phyloP scores from a whole-genome alignment of 1,284 basidiomycete species.

The Sporisorium graminicola region DNA sequence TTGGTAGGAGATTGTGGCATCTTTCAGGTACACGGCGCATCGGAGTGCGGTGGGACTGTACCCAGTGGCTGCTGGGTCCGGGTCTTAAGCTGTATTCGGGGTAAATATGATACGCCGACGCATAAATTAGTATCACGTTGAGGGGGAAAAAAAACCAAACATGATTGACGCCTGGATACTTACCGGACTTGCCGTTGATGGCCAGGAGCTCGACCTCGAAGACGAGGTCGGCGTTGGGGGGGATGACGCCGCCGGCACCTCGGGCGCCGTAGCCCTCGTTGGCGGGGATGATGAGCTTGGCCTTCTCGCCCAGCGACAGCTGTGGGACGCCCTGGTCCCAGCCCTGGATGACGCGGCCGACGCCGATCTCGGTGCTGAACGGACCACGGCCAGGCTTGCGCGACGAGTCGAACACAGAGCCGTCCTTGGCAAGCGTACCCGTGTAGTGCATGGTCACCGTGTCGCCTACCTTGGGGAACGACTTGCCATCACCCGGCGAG shows the following conservation, averaged over 20 bases:
- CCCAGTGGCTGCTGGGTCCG: too few relatives aligned
- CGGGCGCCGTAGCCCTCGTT: constrained; percentile 70
- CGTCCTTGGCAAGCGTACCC: constrained; percentile 61
- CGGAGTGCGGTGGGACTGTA: too few relatives aligned
- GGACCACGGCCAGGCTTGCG: constrained; percentile 67
- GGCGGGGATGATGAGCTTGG: constrained; percentile 57
- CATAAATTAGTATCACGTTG: background rate
- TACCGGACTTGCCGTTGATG: constrained; percentile 67
- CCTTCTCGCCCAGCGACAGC: constrained; percentile 70
- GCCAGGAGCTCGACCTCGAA: constrained; percentile 71
- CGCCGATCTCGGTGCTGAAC: constrained; percentile 61
- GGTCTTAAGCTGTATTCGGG: constrained; percentile 11
- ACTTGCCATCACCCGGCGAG: constrained; percentile 68
- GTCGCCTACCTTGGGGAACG: constrained; percentile 66
- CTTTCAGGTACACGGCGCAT: too few relatives aligned
- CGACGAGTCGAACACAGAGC: constrained; percentile 67
- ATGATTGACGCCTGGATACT: too few relatives aligned
- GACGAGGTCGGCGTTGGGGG: constrained; percentile 64
- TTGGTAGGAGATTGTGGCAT: too few relatives aligned
- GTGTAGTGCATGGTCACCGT: constrained; percentile 66
- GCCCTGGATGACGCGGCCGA: constrained; percentile 70
- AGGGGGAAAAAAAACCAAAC: too few relatives aligned
- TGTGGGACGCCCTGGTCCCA: constrained; percentile 72
- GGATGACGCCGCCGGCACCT: constrained; percentile 68
- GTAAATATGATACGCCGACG: too few relatives aligned